These are phyloP conservation scores for Canavalia gladiata DNA, from an alignment of 306 rosid genomes.

Conservation along the genomic window DNA sequence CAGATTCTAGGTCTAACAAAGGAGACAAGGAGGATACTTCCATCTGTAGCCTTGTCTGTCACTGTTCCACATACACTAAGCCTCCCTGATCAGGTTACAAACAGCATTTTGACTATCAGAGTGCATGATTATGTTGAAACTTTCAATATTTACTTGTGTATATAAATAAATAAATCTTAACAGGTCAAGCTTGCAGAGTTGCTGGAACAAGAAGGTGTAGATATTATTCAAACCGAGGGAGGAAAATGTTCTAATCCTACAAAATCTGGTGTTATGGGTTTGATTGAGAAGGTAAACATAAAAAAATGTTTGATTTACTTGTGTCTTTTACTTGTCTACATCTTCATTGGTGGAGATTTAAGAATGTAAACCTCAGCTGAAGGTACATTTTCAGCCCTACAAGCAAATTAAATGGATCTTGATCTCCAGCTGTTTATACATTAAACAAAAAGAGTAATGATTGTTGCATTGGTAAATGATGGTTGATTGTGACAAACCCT, in stretches of 20 bases:
- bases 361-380: conserved; percentile 7
- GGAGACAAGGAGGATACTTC: conserved; percentile 82
- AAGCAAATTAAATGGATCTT: background rate
- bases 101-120: conserved; percentile 23
- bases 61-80: conserved; percentile 95
- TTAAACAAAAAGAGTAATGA: background rate
- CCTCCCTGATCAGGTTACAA: conserved; percentile 90
- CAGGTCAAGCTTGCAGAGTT: conserved; percentile 94
- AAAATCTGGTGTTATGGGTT: conserved; percentile 82
- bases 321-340: conserved; percentile 9
- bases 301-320: background rate
- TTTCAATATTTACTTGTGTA: conserved; percentile 5
- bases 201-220: conserved; percentile 85
- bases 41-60: conserved; percentile 76
- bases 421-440: background rate
- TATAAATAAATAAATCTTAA: conserved; percentile 35
- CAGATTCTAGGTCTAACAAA: conserved; percentile 84
- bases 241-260: conserved; percentile 90
- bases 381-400: background rate
- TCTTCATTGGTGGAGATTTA: background rate
- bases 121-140: conserved; percentile 1
- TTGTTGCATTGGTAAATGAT: conserved; percentile 7
- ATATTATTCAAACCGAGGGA: conserved; percentile 96
- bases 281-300: conserved; percentile 86
- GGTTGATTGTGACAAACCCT: conserved; percentile 22